Base-by-base conservation (phyloP, 306 rosid genomes). In the Citrullus colocynthis region DNA sequence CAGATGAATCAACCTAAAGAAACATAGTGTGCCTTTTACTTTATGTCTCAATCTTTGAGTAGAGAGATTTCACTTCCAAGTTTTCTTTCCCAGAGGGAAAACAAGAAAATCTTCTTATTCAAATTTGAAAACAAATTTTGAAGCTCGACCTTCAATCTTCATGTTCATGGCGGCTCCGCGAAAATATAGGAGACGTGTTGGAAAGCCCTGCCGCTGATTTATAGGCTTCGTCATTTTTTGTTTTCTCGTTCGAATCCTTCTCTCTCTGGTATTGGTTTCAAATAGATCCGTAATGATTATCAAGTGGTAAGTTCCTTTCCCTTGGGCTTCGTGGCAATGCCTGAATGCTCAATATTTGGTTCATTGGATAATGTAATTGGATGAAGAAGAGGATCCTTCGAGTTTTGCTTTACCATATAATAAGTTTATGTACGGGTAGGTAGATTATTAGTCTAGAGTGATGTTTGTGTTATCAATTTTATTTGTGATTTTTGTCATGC, bases 161-260 rank as follows among this genome's bases (percentile, higher is more conserved):
- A 5, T 16, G 76, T 75, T 78, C 87, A 6, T n/a, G 78, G 63
- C 58, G 58, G n/a, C 78, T 16, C 79, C 49, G 7, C 17, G 15
- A 51, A 9, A 45, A 66, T 76, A 67, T 69, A 59, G 41, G 59
- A 75, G 42, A 48, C 24, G 3, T 71, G 9, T 48, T n/a, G 51
- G 16, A 51, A 63, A 44, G 24, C 54, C 5, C 73, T 37, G 59
- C 66, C 82, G 49, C 78, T 58, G 79, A 79, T 82, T 80, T 89
- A 60, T 85, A 90, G 93, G 97, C 96, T 96, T 91, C 89, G 90
- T 78, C 30, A 12, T 39, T 58, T 32, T 24, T 39, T 80, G 75
- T 41, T n/a, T 36, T 73, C 71, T 57, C 52, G 6, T 13, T 24
- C 36, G 24, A 58, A 11, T 58, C 36, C 55, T 21, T 39, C 20